phyloP scores from a whole-genome alignment of 345 rosid species.

The Dipteronia dyeriana region DNA sequence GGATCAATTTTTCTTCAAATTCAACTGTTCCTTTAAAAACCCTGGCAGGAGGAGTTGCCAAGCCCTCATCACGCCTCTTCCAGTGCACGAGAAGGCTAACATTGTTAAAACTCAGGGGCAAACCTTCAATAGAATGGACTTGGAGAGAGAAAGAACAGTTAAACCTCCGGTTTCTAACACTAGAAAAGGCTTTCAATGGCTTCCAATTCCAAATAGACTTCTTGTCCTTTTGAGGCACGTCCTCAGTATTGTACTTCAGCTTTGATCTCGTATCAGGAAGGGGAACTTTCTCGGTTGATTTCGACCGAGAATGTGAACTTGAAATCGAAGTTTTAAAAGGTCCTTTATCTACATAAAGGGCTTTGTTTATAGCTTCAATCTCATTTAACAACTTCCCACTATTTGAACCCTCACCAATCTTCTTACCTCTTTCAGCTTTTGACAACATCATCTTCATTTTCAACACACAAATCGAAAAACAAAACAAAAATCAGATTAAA shows the following conservation, averaged over 20 bases:
- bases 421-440: conserved; percentile 54
- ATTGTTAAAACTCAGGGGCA: conserved; percentile 59
- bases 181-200: conserved; percentile 79
- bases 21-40: conserved; percentile 66
- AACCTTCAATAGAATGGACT: conserved; percentile 68
- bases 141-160: conserved; percentile 78
- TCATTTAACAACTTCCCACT: conserved; percentile 61
- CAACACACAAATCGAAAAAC: background rate
- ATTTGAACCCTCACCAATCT: conserved; percentile 48
- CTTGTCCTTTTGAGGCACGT: conserved; percentile 65
- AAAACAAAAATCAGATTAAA: conserved; percentile 5
- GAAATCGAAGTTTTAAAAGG: conserved; percentile 36
- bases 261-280: conserved; percentile 42
- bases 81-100: conserved; percentile 70
- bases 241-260: conserved; percentile 34
- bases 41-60: conserved; percentile 59
- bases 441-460: conserved; percentile 46
- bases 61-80: conserved; percentile 86
- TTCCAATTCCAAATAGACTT: conserved; percentile 89
- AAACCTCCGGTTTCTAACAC: conserved; percentile 62
- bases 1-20: conserved; percentile 71
- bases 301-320: conserved; percentile 35
- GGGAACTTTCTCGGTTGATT: conserved; percentile 44
- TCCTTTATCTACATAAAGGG: conserved; percentile 63
- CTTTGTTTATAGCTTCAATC: conserved; percentile 73